These are phyloP conservation scores for Penicillium psychrofluorescens DNA, from an alignment of 495 filamentous ascomycete species.

Conservation along the genomic window DNA sequence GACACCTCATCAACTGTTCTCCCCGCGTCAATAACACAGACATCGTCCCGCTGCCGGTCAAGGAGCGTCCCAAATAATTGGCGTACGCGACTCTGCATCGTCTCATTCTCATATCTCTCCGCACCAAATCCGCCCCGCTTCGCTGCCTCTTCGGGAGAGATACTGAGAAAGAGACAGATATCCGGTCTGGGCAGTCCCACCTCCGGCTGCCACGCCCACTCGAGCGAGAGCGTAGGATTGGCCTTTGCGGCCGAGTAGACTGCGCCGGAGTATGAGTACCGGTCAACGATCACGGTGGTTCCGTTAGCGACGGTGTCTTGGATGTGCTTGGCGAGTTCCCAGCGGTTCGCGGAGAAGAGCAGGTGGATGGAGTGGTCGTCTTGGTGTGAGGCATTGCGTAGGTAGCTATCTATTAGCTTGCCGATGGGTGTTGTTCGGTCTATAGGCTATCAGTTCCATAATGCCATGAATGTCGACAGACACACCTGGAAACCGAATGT, in stretches of 20 bases:
- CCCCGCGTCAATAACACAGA: conserved; percentile 45
- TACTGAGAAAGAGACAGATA: conserved; percentile 76
- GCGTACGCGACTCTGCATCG: conserved; percentile 76
- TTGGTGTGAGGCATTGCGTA: conserved; percentile 64
- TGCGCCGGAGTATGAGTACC: conserved; percentile 89
- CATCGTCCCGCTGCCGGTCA: conserved; percentile 25
- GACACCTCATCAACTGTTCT: conserved; percentile 48
- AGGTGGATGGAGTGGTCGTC: conserved; percentile 93
- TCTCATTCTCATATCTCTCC: conserved; percentile 80
- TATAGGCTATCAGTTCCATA: conserved; percentile 25
- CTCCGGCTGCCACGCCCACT: conserved; percentile 79
- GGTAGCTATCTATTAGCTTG: conserved; percentile 80
- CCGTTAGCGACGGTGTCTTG: conserved; percentile 53
- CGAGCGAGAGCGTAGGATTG: conserved; percentile 58
- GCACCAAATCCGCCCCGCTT: conserved; percentile 75
- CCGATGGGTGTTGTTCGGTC: conserved; percentile 88
- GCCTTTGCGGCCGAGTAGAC: conserved; percentile 94
- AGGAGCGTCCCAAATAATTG: conserved; percentile 56
- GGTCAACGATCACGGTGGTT: conserved; percentile 74
- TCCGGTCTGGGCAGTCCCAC: conserved; percentile 84
- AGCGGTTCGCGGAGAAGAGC: conserved; percentile 91
- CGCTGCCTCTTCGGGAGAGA: conserved; percentile 64
- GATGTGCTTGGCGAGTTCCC: conserved; percentile 74
- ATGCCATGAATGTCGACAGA: neutral
- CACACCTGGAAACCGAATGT: conserved; percentile 84